Base-by-base conservation (phyloP, 257 asterid species). In the Solanum medicagineum region DNA sequence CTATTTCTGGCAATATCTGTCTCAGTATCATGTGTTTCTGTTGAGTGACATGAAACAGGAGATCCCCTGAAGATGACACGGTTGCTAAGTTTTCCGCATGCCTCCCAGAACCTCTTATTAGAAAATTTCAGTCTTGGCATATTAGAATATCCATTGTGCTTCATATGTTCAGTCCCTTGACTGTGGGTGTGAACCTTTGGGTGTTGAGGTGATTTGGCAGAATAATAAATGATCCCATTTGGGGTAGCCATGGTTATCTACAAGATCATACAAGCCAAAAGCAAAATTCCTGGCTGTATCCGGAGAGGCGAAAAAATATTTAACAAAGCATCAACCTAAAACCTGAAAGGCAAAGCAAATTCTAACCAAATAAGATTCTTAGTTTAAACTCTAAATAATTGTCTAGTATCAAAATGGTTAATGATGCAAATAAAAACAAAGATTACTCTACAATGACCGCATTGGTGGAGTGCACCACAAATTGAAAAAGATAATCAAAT, bases 171-270 rank as follows among this genome's bases (percentile, higher is more conserved):
- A 86, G 81, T 75, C 47, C 91, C 93, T 77, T 92, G 93, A 80
- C 63, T 81, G 71, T 57, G 86, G 24, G 91, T 73, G 83, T 74
- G 87, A 84, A 92, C 55, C 84, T 89, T 89, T 59, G 95, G 92
- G 88, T 87, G 95, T 79, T 94, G 95, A 24, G 95, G 98, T n/a
- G 97, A 90, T 85, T 92, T 90, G 66, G 91, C 88, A 24, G 99
- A 89, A 83, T 97, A 93, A 90, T 93, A 93, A 83, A 92, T 86
- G 85, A 93, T 86, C 15, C 97, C 95, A 51, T 93, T 93, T 32
- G 92, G 88, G 66, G 86, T 89, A 84, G 98, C 95, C 98, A 95
- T 95, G 51, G 71, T 86, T 83, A 42, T 29, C 85, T 68, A 80
- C 87, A 82, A 91, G 89, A 81, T 32, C 80, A 62, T 70, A 69